These are phyloP conservation scores for Kluyveromyces starmeri DNA, from an alignment of 805 yeast genomes.

Conservation along the genomic window DNA sequence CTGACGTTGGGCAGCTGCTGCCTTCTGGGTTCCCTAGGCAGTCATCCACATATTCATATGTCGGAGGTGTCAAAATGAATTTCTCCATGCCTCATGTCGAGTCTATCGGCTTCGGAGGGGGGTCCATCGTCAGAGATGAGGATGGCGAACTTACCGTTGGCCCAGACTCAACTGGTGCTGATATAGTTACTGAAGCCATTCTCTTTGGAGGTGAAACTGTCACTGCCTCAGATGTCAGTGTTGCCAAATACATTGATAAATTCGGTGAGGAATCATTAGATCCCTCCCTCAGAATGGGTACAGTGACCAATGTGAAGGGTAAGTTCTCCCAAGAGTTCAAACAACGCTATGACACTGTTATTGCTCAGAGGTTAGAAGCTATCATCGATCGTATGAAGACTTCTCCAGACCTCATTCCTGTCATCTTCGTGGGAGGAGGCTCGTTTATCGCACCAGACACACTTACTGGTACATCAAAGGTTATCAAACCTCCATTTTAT, in stretches of 20 bases:
- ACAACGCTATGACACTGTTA: slow-evolving; percentile 10
- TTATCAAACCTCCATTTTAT: slow-evolving; percentile 34
- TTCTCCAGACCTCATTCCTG: slow-evolving; percentile 35
- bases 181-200: slow-evolving; percentile 29
- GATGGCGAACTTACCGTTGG: slow-evolving; percentile 31
- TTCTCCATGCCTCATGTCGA: slow-evolving; percentile 45
- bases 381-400: slow-evolving; percentile 40
- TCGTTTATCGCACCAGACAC: slow-evolving; percentile 36
- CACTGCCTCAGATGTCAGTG: slow-evolving; percentile 35
- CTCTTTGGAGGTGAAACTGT: slow-evolving; percentile 36
- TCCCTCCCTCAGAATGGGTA: slow-evolving; percentile 22
- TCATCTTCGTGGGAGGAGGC: slow-evolving; percentile 42
- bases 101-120: slow-evolving; percentile 43
- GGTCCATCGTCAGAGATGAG: slow-evolving; percentile 33
- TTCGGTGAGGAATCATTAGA: slow-evolving; percentile 9
- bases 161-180: slow-evolving; percentile 41
- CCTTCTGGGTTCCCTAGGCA: slow-evolving; percentile 42
- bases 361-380: slow-evolving; percentile 29
- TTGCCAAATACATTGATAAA: slow-evolving; percentile 11
- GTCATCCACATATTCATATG: slow-evolving; percentile 33
- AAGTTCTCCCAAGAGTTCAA: slow-evolving; percentile 11
- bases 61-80: slow-evolving; percentile 43
- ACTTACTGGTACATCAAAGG: slow-evolving; percentile 35
- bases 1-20: slow-evolving; percentile 40
- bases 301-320: slow-evolving; percentile 16